Conservation (phyloP, 2,329 filamentous ascomycete species). For the Aspergillus quadrilineatus region DNA sequence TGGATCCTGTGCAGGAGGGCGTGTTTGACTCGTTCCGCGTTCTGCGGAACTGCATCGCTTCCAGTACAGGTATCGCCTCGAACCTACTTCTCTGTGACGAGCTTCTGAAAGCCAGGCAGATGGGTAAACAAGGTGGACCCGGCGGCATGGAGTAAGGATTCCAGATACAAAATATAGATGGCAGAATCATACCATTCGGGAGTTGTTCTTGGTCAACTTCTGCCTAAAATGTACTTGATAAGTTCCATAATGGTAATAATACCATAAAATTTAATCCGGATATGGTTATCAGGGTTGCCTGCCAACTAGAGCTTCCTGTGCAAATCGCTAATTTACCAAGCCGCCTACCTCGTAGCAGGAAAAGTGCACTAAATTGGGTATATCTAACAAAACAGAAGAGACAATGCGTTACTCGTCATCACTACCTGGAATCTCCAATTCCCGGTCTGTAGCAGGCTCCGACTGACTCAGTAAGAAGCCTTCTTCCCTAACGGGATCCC, state of each 20-base stretch:
- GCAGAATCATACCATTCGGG: conserved; percentile 7
- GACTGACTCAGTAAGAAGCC: conserved; percentile 77
- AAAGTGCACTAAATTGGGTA: not conserved
- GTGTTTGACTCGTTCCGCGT: conserved; percentile 97
- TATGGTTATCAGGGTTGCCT: not conserved
- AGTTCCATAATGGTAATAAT: conserved; percentile 9
- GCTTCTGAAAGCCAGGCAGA: conserved; percentile 95
- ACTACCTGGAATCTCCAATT: conserved; percentile 28
- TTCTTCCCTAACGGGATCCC: conserved; percentile 67
- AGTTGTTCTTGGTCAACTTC: conserved; percentile 9
- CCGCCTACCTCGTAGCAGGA: not conserved
- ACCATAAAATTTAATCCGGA: conserved; percentile 1
- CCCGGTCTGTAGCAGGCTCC: conserved; percentile 45
- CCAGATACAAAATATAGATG: conserved; percentile 22
- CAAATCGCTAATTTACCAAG: not conserved
- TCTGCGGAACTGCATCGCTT: conserved; percentile 87
- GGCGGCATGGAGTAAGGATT: conserved; percentile 44
- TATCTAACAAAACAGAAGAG: not conserved
- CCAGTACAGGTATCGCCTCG: conserved; percentile 89
- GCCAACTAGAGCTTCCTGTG: not conserved
- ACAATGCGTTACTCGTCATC: conserved; percentile 19
- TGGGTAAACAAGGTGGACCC: conserved; percentile 58
- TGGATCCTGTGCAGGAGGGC: conserved; percentile 90
- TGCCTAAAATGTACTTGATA: conserved; percentile 22
- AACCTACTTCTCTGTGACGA: conserved; percentile 96